Conservation (phyloP, 352 stramenopile genomes). For the Pythium periplocum region DNA sequence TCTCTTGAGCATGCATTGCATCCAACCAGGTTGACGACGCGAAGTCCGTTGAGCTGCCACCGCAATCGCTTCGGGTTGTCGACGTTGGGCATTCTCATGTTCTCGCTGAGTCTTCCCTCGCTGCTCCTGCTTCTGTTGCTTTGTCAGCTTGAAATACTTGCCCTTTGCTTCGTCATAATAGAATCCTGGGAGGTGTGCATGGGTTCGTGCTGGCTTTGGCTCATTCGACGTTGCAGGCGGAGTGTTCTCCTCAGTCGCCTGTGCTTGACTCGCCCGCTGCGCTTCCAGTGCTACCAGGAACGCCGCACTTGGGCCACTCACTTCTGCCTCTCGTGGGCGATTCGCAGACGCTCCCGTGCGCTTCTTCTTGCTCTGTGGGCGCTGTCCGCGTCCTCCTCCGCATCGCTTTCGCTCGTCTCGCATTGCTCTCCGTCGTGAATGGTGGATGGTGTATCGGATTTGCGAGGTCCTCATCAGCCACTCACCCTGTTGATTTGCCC, state of each 20-base stretch:
- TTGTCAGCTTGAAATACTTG: constrained; percentile 46
- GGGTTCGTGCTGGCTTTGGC: background rate
- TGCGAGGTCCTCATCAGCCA: no score
- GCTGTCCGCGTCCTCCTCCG: no score
- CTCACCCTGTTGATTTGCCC: no score
- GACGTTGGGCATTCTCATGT: no score
- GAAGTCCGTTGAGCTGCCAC: background rate
- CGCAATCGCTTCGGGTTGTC: background rate
- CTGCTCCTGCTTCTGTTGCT: constrained; percentile 20
- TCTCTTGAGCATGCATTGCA: constrained; percentile 8
- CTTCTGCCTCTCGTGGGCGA: no score
- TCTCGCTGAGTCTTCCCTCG: constrained; percentile 3
- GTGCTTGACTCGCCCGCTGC: constrained; percentile 33
- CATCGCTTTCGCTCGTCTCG: no score
- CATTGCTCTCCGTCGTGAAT: no score
- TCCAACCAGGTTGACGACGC: constrained; percentile 8
- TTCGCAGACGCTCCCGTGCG: no score
- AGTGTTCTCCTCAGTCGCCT: background rate
- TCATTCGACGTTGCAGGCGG: constrained; percentile 1
- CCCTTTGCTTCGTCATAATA: constrained; percentile 48
- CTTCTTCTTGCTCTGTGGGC: no score
- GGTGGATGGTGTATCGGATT: no score
- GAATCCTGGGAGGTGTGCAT: constrained; percentile 36
- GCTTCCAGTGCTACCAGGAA: constrained; percentile 62
- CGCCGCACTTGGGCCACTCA: constrained; percentile 15